Conservation (phyloP, 768 basidiomycete species). For the Paxillus rubicundulus region DNA sequence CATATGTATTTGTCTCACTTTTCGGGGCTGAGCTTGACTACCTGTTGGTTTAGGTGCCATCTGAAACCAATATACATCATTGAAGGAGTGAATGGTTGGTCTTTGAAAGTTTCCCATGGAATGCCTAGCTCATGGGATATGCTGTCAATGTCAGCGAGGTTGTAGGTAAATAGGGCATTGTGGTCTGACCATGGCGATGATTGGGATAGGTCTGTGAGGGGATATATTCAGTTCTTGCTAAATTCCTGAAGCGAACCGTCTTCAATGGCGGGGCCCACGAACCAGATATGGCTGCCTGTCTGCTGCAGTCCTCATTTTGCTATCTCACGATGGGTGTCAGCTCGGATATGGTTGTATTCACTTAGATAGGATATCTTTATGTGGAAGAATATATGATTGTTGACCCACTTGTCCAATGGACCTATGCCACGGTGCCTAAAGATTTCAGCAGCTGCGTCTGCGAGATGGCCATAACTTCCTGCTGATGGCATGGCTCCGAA, state of each 20-base stretch:
- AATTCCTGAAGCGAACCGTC: no score
- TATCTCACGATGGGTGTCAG: no score
- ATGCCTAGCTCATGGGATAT: conserved; percentile 2
- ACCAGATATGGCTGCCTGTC: no score
- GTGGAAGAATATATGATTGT: background rate
- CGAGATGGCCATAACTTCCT: background rate
- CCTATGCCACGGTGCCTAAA: background rate
- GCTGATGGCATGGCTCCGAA: background rate
- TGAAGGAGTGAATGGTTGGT: background rate
- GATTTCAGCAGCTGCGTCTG: background rate
- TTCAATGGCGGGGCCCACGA: no score
- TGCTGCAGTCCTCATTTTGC: no score
- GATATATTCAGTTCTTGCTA: no score
- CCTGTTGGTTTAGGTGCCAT: conserved; percentile 30
- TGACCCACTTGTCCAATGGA: background rate
- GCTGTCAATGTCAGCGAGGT: background rate
- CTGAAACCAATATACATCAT: conserved; percentile 28
- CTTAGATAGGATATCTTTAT: background rate
- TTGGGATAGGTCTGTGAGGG: no score
- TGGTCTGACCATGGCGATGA: no score
- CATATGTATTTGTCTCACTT: conserved; percentile 19
- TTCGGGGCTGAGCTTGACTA: conserved; percentile 25
- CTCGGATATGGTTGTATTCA: background rate
- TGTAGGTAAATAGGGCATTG: background rate
- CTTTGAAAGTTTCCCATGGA: conserved; percentile 3